Percentiles rank a stretch among this genome's conserved stretches.
These are phyloP conservation scores for Diaporthe sp. DNA, from an alignment of 2,329 filamentous ascomycete species.

Conservation along the genomic window DNA sequence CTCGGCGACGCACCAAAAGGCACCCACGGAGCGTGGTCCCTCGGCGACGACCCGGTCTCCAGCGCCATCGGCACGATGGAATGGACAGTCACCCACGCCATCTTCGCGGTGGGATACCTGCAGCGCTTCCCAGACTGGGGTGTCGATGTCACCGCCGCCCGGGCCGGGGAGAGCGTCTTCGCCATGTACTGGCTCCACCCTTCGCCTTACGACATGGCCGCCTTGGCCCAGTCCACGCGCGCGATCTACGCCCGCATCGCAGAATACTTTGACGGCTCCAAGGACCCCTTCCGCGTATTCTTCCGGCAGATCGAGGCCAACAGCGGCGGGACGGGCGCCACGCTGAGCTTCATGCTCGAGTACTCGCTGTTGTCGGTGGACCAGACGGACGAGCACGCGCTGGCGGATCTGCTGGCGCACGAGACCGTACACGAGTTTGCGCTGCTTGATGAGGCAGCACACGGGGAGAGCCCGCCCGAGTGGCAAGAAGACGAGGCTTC, in stretches of 20 bases:
- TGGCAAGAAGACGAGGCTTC: conserved; percentile 26
- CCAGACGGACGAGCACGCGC: conserved; percentile 1
- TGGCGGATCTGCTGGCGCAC: conserved; percentile 39
- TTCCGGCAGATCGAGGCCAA: conserved; percentile 32
- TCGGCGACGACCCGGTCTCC: conserved; percentile 8
- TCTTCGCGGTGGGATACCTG: conserved; percentile 34
- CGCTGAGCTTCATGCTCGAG: conserved; percentile 36
- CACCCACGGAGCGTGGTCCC: conserved; percentile 27
- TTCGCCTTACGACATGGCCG: conserved; percentile 27
- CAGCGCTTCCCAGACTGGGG: conserved; percentile 31
- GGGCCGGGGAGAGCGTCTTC: neutral
- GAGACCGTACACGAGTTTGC: conserved; percentile 40
- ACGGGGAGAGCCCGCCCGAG: neutral
- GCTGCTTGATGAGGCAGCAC: conserved; percentile 17
- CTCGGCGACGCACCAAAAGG: conserved; percentile 3
- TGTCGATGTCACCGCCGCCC: neutral
- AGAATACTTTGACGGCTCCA: conserved; percentile 19
- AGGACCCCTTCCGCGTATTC: conserved; percentile 35
- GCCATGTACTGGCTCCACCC: conserved; percentile 34
- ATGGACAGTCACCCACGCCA: neutral
- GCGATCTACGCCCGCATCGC: conserved; percentile 32
- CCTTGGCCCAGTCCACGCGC: conserved; percentile 9
- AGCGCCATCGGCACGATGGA: conserved; percentile 9
- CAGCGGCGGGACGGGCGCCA: conserved; percentile 20
- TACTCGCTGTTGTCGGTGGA: conserved; percentile 26